phyloP scores from a whole-genome alignment of 1,284 basidiomycete species.

The Apiotrichum domesticum region DNA sequence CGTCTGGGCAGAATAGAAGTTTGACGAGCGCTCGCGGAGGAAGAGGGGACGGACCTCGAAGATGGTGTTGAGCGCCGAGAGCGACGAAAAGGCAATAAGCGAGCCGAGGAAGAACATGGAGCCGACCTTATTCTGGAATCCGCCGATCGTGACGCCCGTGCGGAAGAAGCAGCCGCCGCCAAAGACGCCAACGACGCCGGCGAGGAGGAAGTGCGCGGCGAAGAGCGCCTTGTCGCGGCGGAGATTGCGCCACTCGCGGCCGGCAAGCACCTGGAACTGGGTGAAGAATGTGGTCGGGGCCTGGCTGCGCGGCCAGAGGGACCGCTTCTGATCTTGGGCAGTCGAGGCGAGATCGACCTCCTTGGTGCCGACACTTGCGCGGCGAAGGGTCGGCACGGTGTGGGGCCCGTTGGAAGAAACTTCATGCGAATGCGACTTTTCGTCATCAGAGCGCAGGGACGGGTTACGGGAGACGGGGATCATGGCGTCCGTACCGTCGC shows the following conservation, averaged over 20 bases:
- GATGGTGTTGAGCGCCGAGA: slow-evolving; percentile 80
- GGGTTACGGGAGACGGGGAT: background rate
- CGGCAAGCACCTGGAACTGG: slow-evolving; percentile 69
- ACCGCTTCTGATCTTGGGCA: background rate
- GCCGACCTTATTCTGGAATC: slow-evolving; percentile 84
- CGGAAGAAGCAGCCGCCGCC: slow-evolving; percentile 75
- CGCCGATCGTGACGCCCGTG: slow-evolving; percentile 73
- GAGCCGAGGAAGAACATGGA: slow-evolving; percentile 84
- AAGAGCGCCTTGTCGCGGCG: slow-evolving; percentile 73
- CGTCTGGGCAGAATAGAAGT: slow-evolving; percentile 58
- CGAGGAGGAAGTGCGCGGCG: slow-evolving; percentile 64
- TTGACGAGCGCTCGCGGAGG: slow-evolving; percentile 67
- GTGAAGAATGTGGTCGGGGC: slow-evolving; percentile 68
- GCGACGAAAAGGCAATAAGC: slow-evolving; percentile 75
- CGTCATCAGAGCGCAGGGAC: background rate
- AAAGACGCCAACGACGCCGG: slow-evolving; percentile 70
- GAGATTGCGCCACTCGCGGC: slow-evolving; percentile 75
- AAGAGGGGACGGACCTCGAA: slow-evolving; percentile 74
- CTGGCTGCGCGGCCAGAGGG: slow-evolving; percentile 9
- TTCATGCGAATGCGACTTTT: background rate
- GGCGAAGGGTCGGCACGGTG: background rate
- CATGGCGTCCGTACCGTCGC: slow-evolving; percentile 14
- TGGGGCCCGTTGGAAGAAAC: background rate
- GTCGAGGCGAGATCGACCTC: slow-evolving; percentile 17
- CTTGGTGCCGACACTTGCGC: background rate